Evolutionary conservation across 495 filamentous ascomycete species (phyloP), one percentile per base, ranked within the genome.

Genomic region (Hypoxylon rickii): DNA sequence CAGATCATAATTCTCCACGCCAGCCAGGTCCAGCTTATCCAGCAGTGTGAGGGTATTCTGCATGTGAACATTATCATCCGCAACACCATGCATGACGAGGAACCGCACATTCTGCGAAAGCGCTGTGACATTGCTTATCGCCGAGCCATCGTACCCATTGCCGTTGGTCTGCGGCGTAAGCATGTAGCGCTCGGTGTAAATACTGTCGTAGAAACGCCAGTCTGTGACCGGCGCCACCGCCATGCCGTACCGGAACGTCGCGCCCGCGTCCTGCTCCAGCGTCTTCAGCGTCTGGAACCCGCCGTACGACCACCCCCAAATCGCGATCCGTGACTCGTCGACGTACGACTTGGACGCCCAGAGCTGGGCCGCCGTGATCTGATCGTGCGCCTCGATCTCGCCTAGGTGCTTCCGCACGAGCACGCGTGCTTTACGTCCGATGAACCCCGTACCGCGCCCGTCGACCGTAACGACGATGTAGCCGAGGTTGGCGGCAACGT

Each of bases 291-390:
- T 90, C 84, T 90, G 92, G 77, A 96, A 98, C 13, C 94, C 94
- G 26, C 94, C 94, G 66, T 92, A 98, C 56, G 89, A 94, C 94
- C 94, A 98, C 29, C 94, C 94, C 94, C 94, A 98, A 64, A 98
- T 96, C 1, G 92, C 93, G 51, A 98, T 84, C 24, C 86, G 79
- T 7, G 81, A 74, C 53, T 81, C 79, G 70, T 97, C 95, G 3
- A 96, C 87, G 69, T 97, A 97, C 20, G 78, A 67, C 76, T 94
- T 96, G 33, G 71, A 67, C 0, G 85, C 86, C 89, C 89, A 97
- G 45, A 88, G 83, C 76, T 93, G 90, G 13, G 89, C 94, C 3
- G 91, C 88, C 5, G 85, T 87, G 48, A 98, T 97, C 70, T 98
- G 94, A 67, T 97, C 95, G 24, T 81, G 78, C 7, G 90, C 83